A percentile compares a stretch with the other conserved stretches of the same genome.
Evolutionary conservation across 495 filamentous ascomycete genomes (phyloP).

Genomic region (Margaritispora aquatica): DNA sequence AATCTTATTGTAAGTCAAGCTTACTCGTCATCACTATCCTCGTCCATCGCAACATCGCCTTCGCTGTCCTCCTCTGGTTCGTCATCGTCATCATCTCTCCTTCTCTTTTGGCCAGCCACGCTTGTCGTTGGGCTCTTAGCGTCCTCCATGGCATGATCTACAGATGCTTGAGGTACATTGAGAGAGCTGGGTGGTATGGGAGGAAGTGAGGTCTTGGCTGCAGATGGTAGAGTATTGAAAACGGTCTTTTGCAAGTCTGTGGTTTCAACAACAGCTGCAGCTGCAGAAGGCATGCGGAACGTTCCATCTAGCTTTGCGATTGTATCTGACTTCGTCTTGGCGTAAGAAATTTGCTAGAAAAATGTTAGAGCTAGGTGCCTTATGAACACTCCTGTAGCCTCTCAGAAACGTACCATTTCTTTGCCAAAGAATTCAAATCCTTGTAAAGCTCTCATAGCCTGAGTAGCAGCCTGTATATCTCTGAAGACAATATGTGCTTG

Average conservation of each 20-base stretch:
- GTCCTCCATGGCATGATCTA: constrained; percentile 37
- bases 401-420: constrained; percentile 60
- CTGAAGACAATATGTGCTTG: constrained; percentile 91
- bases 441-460: constrained; percentile 82
- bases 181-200: constrained; percentile 34
- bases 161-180: constrained; percentile 30
- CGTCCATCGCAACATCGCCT: constrained; percentile 68
- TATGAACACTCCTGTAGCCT: too few species aligned
- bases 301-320: constrained; percentile 89
- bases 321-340: constrained; percentile 76
- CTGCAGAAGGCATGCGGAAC: constrained; percentile 57
- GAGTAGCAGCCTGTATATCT: constrained; percentile 79
- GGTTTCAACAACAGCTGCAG: constrained; percentile 48
- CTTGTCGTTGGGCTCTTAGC: constrained; percentile 34
- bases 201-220: constrained; percentile 36
- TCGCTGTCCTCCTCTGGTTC: constrained; percentile 48
- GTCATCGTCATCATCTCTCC: constrained; percentile 62
- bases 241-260: constrained; percentile 79
- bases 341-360: constrained; percentile 79
- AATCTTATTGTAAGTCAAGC: background rate
- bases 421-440: constrained; percentile 83
- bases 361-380: too few species aligned
- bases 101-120: constrained; percentile 53
- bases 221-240: constrained; percentile 57
- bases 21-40: constrained; percentile 54